These are phyloP conservation scores for Penicillium paradoxum DNA, from an alignment of 495 filamentous ascomycete species.

Conservation along the genomic window DNA sequence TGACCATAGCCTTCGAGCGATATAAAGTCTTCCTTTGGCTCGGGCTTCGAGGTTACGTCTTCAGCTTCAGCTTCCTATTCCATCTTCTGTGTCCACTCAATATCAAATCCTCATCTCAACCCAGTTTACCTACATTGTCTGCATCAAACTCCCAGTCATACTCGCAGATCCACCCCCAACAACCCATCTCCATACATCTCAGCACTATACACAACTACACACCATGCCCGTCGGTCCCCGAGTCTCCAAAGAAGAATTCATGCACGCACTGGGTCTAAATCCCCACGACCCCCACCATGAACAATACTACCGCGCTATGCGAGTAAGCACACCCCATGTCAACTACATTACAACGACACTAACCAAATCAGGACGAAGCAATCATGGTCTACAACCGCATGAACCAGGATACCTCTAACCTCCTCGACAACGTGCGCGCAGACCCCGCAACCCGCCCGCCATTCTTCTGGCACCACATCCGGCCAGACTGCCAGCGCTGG, in stretches of 20 bases:
- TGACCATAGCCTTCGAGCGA: neutral
- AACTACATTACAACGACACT: neutral
- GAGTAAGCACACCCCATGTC: constrained; percentile 24
- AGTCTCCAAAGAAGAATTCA: constrained; percentile 45
- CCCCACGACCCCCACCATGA: constrained; percentile 39
- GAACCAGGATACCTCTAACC: constrained; percentile 36
- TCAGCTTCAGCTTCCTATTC: neutral
- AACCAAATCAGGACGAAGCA: constrained; percentile 39
- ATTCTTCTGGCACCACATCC: constrained; percentile 47
- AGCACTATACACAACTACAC: neutral
- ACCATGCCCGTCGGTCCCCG: constrained; percentile 39
- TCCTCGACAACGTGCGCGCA: constrained; percentile 35
- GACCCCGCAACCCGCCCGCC: constrained; percentile 35
- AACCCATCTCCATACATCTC: neutral
- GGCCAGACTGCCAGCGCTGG: constrained; percentile 38
- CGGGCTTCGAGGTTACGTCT: neutral
- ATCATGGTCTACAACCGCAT: constrained; percentile 42
- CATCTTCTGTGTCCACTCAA: neutral
- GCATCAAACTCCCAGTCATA: no score
- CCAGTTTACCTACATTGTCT: no score
- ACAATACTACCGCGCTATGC: constrained; percentile 42
- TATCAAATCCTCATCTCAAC: no score
- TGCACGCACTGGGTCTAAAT: constrained; percentile 37
- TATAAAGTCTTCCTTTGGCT: constrained; percentile 8
- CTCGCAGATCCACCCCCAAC: neutral